Evolutionary conservation across 106 monocot genomes (phyloP).

Genomic region (Dendrobium huoshanense): DNA sequence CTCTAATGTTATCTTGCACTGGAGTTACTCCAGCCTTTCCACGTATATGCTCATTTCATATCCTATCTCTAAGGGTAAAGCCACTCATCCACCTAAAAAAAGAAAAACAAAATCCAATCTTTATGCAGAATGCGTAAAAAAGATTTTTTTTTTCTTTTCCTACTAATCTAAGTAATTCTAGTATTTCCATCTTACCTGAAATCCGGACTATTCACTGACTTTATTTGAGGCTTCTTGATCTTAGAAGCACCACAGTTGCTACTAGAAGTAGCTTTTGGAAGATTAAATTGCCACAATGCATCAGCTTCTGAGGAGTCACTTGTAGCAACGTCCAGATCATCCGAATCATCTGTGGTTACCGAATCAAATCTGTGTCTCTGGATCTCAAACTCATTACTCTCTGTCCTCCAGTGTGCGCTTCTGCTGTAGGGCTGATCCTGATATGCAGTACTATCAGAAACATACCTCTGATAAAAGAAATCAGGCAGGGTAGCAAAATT

Average conservation of each 20-base stretch:
- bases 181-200: slow-evolving; percentile 35
- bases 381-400: slow-evolving; percentile 29
- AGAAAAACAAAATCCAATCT: not conserved
- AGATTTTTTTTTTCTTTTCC: no score
- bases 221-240: slow-evolving; percentile 55
- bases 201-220: slow-evolving; percentile 42
- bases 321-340: slow-evolving; percentile 73
- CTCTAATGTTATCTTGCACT: no score
- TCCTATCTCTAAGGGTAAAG: no score
- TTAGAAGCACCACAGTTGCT: slow-evolving; percentile 38
- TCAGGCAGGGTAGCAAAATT: slow-evolving; percentile 35
- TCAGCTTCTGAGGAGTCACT: slow-evolving; percentile 92
- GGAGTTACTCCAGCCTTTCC: no score
- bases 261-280: slow-evolving; percentile 22
- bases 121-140: no score
- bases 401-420: slow-evolving; percentile 30
- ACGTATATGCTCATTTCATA: no score
- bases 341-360: slow-evolving; percentile 48
- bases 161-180: no score
- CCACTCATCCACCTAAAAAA: not conserved
- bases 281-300: slow-evolving; percentile 52
- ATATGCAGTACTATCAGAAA: slow-evolving; percentile 25
- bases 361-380: slow-evolving; percentile 36
- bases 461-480: slow-evolving; percentile 60
- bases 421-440: slow-evolving; percentile 26